Conservation (phyloP, 805 yeast species). For the Ogataea angusta region DNA sequence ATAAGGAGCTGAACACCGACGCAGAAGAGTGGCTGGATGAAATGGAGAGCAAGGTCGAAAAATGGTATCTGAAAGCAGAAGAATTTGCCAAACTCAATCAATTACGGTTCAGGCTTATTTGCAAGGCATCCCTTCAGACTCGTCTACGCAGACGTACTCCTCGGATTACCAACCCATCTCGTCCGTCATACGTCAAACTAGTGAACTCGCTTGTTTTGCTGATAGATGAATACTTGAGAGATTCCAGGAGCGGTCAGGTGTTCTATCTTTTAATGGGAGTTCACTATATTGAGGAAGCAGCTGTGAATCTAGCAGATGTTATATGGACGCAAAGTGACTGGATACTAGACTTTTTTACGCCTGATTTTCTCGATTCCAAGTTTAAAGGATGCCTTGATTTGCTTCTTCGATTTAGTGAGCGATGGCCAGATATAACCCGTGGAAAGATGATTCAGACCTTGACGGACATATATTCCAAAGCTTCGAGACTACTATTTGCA, state of each 20-base stretch:
- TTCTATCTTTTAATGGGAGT: conserved; percentile 16
- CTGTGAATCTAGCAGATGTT: conserved; percentile 13
- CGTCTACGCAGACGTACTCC: conserved; percentile 16
- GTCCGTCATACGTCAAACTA: conserved; percentile 12
- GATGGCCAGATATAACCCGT: conserved; percentile 16
- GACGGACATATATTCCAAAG: not conserved
- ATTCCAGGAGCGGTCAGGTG: conserved; percentile 13
- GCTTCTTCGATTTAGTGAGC: conserved; percentile 9
- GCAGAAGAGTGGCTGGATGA: conserved; percentile 11
- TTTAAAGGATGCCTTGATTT: conserved; percentile 9
- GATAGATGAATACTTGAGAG: conserved; percentile 17
- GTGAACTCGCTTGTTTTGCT: conserved; percentile 9
- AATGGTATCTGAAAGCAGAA: conserved; percentile 16
- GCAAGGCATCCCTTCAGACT: conserved; percentile 15
- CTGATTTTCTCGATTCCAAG: conserved; percentile 13
- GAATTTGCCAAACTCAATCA: conserved; percentile 18
- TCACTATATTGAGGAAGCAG: conserved; percentile 14
- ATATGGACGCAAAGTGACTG: conserved; percentile 15
- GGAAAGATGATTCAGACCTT: conserved; percentile 10
- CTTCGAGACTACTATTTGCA: conserved; percentile 9
- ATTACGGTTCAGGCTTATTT: conserved; percentile 13
- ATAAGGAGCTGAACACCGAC: conserved; percentile 6
- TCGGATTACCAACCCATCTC: conserved; percentile 10
- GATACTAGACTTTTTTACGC: conserved; percentile 13
- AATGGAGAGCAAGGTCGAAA: conserved; percentile 14